These are phyloP conservation scores for Kazachstania taianensis DNA, from an alignment of 805 yeast species.

Conservation along the genomic window DNA sequence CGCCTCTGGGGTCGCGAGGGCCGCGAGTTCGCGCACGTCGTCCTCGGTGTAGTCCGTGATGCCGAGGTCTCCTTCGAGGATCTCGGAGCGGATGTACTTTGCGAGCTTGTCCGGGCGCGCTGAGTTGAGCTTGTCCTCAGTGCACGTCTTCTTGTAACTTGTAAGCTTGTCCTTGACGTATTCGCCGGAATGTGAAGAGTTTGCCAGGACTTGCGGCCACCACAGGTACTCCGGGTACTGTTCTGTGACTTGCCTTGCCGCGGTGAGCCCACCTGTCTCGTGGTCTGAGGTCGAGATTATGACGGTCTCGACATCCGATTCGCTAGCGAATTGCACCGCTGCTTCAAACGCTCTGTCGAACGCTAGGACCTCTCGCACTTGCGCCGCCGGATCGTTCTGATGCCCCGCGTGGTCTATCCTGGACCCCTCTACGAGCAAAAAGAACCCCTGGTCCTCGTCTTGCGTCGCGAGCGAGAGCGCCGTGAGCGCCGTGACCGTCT, in stretches of 20 bases:
- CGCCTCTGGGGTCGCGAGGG: constrained; percentile 23
- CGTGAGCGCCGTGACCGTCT: constrained; percentile 61
- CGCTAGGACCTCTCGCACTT: constrained; percentile 82
- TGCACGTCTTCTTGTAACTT: constrained; percentile 24
- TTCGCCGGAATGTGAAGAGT: constrained; percentile 73
- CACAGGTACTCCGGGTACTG: constrained; percentile 79
- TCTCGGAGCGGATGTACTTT: constrained; percentile 41
- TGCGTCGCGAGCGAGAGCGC: constrained; percentile 57
- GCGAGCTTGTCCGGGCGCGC: constrained; percentile 45
- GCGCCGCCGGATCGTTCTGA: constrained; percentile 88
- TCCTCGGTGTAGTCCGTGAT: constrained; percentile 43
- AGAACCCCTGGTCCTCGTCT: constrained; percentile 74
- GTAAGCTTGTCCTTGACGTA: constrained; percentile 42
- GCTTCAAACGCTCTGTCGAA: constrained; percentile 74
- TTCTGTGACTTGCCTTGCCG: constrained; percentile 63
- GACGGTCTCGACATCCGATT: constrained; percentile 63
- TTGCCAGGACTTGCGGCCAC: constrained; percentile 68
- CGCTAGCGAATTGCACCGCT: constrained; percentile 59
- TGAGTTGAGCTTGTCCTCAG: constrained; percentile 30
- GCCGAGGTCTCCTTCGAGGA: constrained; percentile 59
- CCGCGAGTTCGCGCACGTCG: constrained; percentile 39
- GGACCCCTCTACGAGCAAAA: constrained; percentile 80
- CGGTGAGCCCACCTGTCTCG: constrained; percentile 91
- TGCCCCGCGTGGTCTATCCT: constrained; percentile 96
- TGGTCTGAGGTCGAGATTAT: constrained; percentile 84